Base-by-base conservation (phyloP, 768 basidiomycete genomes). In the Pleurotus eryngii region DNA sequence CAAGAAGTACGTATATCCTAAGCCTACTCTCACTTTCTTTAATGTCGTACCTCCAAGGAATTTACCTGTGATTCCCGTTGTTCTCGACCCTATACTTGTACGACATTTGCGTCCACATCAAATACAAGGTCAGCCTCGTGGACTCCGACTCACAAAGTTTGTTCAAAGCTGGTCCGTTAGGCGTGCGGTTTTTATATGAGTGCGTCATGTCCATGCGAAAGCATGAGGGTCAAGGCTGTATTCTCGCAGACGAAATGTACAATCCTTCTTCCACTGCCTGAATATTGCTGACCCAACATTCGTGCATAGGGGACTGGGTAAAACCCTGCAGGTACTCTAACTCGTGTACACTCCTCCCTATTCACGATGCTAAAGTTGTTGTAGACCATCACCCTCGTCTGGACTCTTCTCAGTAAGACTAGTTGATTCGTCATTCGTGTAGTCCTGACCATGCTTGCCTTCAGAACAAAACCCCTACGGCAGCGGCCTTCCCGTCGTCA, bases 211-310 rank as follows among this genome's bases (percentile, higher is more conserved):
- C 95, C 8, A 74, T 97, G 65, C 81, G 91, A 55, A 90, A 86
- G 68, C 91, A 93, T 60, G 93, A 95, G 70, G 90, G 93, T 1
- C 85, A 91, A 66, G 96, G 96, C 1, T 95, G 93, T 64, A 97
- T 99, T 61, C 81, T 99, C 35, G 97, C 96, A 1, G 97, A 99
- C 70, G 97, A 98, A 65, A 96, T 97, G 94, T 92, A 60, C 49
- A 68, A 55, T 12, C 35, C 57, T 58, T 40, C 26, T 42, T 55
- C 48, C 56, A 55, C 5, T 46, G n/a, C 15, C 48, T 35, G 22
- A 22, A 26, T 50, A 15, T 30, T 27, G 26, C 15, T 30, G 27
- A 30, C 46, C 46, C n/a, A 2, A 17, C 53, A 30, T 40, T 43
- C 14, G 20, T 54, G 26, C 57, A 37, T 17, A 76, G 95, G 95